These are phyloP conservation scores for Plenodomus biglobosus DNA, from an alignment of 2,329 filamentous ascomycete genomes.

Conservation along the genomic window DNA sequence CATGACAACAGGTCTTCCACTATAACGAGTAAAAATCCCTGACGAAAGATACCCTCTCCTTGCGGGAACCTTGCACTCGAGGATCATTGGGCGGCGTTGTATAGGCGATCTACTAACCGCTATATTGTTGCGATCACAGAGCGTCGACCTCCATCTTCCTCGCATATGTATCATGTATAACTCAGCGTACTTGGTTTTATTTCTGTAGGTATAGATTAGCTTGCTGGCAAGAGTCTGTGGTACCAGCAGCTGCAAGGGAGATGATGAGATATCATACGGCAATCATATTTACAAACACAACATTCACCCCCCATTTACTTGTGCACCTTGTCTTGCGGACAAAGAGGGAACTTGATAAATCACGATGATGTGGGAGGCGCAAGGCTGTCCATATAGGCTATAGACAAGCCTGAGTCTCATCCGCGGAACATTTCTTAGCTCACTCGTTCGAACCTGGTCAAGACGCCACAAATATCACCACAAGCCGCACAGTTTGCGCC, in stretches of 20 bases:
- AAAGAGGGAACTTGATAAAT: too few species aligned
- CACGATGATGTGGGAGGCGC: too few species aligned
- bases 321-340: too few species aligned
- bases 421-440: too few species aligned
- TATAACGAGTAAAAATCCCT: constrained; percentile 72
- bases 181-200: constrained; percentile 3
- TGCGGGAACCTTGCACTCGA: constrained; percentile 8
- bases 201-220: background rate
- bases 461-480: background rate
- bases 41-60: constrained; percentile 4
- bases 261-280: background rate
- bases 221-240: constrained; percentile 9
- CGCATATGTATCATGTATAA: constrained; percentile 3
- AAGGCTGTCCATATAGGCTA: too few species aligned
- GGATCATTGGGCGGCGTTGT: constrained; percentile 40
- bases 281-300: background rate
- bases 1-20: constrained; percentile 69
- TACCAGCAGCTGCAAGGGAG: constrained; percentile 1
- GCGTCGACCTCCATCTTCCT: background rate
- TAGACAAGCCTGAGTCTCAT: too few species aligned
- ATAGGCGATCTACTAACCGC: constrained; percentile 6
- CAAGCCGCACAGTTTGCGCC: background rate
- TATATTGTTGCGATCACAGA: constrained; percentile 6
- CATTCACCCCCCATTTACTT: too few species aligned
- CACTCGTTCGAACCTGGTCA: too few species aligned